Evolutionary conservation across 176 grass and related monocot species (phyloP), one percentile per base, ranked within the genome.

Genomic region (Melocanna baccifera): DNA sequence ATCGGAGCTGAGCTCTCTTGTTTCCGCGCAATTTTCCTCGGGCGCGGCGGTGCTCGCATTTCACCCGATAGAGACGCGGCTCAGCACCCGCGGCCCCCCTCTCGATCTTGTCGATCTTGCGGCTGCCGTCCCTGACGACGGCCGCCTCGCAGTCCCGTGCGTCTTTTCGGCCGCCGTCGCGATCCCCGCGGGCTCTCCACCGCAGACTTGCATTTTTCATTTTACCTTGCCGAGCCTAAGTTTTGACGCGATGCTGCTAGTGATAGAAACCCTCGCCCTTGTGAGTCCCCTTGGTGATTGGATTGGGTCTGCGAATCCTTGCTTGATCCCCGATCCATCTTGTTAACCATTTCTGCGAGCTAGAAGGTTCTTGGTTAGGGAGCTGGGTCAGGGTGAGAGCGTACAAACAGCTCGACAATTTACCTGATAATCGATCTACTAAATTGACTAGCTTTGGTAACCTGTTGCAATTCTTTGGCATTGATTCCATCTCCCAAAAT

Each of bases 81-180:
- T 62, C 14, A 13, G 25, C 25, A 9, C 3, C 29, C 14, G 62
- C 29, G 62, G 6, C 30, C 20, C 43, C 23, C 25, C 45, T 50
- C 13, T 9, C 69, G 69, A 73, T 73, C 70, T 73, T 50, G 25
- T 9, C 69, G 69, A 73, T 73, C 70, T 73, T 50, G 25, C 70
- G 12, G 70, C 69, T n/a, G 40, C 39, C 2, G 10, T 14, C 23
- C 7, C 42, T 11, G 23, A 29, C 59, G 25, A 13, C 12, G 12
- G 12, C 59, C 59, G 26, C 59, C 25, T 15, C 26, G 26, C 59
- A 13, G 5, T 25, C n/a, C 12, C 12, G 57, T 61, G 57, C 58
- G 58, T 26, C 23, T 62, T 62, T 28, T 62, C 58, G 23, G 3
- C 25, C 58, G 23, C 58, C 58, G 61, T 51, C 71, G 71, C n/a